A percentile compares a stretch with the other conserved stretches of the same genome.
phyloP scores from a whole-genome alignment of 805 yeast genomes.

The Lachancea mirantina region DNA sequence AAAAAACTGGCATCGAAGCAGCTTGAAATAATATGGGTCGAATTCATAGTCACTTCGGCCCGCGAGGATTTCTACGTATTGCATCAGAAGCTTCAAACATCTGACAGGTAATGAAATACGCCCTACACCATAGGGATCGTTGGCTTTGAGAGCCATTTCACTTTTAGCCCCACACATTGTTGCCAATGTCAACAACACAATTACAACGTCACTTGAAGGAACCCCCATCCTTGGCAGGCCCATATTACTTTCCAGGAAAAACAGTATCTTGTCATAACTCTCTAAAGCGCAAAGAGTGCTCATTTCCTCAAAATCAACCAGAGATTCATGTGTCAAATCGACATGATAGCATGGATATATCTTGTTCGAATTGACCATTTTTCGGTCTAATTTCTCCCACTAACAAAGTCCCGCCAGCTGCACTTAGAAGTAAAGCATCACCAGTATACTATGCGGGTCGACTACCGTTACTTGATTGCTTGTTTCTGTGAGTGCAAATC shows the following conservation, averaged over 20 bases:
- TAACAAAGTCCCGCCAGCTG: conserved; percentile 1
- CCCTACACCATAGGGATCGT: conserved; percentile 24
- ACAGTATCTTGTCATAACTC: conserved; percentile 33
- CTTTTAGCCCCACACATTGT: conserved; percentile 30
- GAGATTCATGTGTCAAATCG: conserved; percentile 16
- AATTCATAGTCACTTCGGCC: conserved; percentile 13
- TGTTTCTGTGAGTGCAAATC: too few relatives aligned
- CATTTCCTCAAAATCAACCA: conserved; percentile 22
- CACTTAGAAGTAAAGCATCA: conserved; percentile 1
- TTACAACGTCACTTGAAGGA: conserved; percentile 32
- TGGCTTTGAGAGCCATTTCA: conserved; percentile 18
- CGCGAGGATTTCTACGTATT: conserved; percentile 16
- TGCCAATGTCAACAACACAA: conserved; percentile 33
- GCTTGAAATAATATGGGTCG: conserved; percentile 16
- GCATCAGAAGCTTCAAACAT: conserved; percentile 27
- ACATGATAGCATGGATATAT: conserved; percentile 26
- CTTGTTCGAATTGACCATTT: too few relatives aligned
- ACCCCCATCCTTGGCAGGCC: conserved; percentile 11
- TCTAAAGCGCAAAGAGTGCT: conserved; percentile 27
- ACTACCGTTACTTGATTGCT: too few relatives aligned
- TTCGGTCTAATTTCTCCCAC: conserved; percentile 5
- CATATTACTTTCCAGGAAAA: conserved; percentile 29
- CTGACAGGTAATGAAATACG: conserved; percentile 29
- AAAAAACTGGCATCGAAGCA: conserved; percentile 28
- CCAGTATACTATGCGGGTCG: not conserved